phyloP scores from a whole-genome alignment of 805 yeast genomes.

The Wickerhamiella brachini region DNA sequence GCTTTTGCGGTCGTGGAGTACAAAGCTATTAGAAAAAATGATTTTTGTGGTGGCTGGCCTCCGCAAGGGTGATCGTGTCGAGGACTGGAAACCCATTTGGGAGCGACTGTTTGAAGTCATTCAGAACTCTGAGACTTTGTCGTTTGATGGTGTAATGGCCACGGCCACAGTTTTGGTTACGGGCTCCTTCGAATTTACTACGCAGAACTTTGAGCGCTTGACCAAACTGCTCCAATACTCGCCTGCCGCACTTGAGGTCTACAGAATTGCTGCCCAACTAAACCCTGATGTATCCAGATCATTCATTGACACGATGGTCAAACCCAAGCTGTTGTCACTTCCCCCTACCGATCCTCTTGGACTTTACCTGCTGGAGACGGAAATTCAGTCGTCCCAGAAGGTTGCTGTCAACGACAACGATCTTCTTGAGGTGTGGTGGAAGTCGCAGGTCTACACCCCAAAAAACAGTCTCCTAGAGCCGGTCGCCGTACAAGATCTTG shows the following conservation, averaged over 20 bases:
- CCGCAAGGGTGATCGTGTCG: conserved; percentile 27
- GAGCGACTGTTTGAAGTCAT: background rate
- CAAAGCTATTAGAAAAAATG: background rate
- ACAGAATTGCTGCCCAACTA: conserved; percentile 6
- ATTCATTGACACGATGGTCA: conserved; percentile 8
- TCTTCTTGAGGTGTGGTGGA: conserved; percentile 7
- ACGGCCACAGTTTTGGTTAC: conserved; percentile 6
- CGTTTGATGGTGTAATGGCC: conserved; percentile 10
- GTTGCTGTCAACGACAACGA: background rate
- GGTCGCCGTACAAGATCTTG: background rate
- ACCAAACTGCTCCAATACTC: background rate
- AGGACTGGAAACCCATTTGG: conserved; percentile 20
- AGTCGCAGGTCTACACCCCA: background rate
- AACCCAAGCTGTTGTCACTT: background rate
- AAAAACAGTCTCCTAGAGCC: background rate
- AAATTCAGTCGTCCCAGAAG: background rate
- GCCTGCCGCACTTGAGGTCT: conserved; percentile 14
- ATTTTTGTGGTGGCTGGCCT: conserved; percentile 22
- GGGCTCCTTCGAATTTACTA: conserved; percentile 13
- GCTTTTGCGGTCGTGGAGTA: background rate
- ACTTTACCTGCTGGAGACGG: background rate
- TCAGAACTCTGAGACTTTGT: background rate
- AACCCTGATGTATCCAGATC: conserved; percentile 8
- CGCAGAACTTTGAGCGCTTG: conserved; percentile 9
- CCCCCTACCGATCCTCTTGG: background rate